These are phyloP conservation scores for Trametes sanguinea DNA, from an alignment of 768 basidiomycete genomes.

Conservation along the genomic window DNA sequence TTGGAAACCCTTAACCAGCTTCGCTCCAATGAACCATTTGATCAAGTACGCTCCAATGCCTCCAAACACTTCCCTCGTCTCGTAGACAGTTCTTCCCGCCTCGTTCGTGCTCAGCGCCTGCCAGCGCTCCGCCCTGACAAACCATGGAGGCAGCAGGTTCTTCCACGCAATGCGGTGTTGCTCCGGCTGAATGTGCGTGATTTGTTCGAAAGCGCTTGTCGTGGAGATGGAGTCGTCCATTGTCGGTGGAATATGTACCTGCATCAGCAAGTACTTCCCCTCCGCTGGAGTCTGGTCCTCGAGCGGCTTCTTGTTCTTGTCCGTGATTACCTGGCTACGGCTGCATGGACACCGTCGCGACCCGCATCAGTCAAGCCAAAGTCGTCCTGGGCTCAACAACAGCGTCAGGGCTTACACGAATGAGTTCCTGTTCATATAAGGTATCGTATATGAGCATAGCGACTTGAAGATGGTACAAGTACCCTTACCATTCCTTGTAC, in stretches of 20 bases:
- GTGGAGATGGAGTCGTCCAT: slow-evolving; percentile 8
- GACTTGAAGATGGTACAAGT: background rate
- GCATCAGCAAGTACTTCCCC: slow-evolving; percentile 51
- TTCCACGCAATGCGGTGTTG: slow-evolving; percentile 62
- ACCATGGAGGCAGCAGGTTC: slow-evolving; percentile 44
- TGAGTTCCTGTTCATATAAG: slow-evolving; percentile 53
- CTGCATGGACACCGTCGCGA: slow-evolving; percentile 30
- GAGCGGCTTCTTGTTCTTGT: slow-evolving; percentile 43
- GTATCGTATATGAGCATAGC: background rate
- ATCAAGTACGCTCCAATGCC: slow-evolving; percentile 58
- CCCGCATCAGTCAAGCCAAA: background rate
- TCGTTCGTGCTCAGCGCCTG: slow-evolving; percentile 54
- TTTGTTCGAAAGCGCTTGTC: slow-evolving; percentile 47
- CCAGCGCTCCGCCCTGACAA: slow-evolving; percentile 62
- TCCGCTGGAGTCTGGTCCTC: slow-evolving; percentile 50
- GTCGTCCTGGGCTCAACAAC: background rate
- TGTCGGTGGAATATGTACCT: slow-evolving; percentile 59
- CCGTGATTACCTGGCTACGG: slow-evolving; percentile 50
- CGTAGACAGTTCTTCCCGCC: slow-evolving; percentile 62
- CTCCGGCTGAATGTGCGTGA: slow-evolving; percentile 54
- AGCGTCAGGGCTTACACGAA: slow-evolving; percentile 51
- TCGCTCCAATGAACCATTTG: slow-evolving; percentile 43
- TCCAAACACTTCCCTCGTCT: slow-evolving; percentile 61
- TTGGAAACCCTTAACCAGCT: slow-evolving; percentile 47
- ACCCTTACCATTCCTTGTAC: slow-evolving; percentile 59